Percentiles rank a stretch among this genome's conserved stretches.
These are phyloP conservation scores for Boletellus deceptivus DNA, from an alignment of 1,284 basidiomycete species.

Conservation along the genomic window DNA sequence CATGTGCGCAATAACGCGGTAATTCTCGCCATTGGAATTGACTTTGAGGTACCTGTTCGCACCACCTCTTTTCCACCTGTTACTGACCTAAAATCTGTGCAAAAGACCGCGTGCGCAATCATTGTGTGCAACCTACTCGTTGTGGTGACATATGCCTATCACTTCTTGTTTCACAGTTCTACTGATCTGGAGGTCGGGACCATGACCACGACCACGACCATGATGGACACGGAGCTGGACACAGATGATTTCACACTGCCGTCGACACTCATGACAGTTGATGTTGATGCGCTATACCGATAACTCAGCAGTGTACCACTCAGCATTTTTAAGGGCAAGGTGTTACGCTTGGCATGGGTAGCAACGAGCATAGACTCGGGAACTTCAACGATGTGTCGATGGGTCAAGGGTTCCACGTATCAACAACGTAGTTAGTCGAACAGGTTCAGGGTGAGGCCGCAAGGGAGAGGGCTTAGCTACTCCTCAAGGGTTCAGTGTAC, in stretches of 20 bases:
- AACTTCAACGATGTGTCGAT: too few relatives aligned
- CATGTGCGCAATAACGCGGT: background rate
- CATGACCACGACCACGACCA: background rate
- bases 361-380: too few relatives aligned
- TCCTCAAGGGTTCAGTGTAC: too few relatives aligned
- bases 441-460: too few relatives aligned
- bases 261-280: background rate
- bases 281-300: background rate
- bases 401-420: too few relatives aligned
- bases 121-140: slow-evolving; percentile 24
- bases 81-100: background rate
- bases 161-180: background rate
- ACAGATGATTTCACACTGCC: slow-evolving; percentile 7
- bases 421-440: too few relatives aligned
- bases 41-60: slow-evolving; percentile 2
- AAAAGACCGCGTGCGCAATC: slow-evolving; percentile 7
- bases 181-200: background rate
- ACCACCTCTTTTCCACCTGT: background rate
- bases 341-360: too few relatives aligned
- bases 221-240: background rate
- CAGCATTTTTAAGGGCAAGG: background rate
- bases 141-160: slow-evolving; percentile 20
- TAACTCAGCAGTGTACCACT: background rate
- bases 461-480: too few relatives aligned
- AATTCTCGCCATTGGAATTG: background rate